Base-by-base conservation (phyloP, 192 early-diverging fungal genomes). In the Bifiguratus adelaidae region DNA sequence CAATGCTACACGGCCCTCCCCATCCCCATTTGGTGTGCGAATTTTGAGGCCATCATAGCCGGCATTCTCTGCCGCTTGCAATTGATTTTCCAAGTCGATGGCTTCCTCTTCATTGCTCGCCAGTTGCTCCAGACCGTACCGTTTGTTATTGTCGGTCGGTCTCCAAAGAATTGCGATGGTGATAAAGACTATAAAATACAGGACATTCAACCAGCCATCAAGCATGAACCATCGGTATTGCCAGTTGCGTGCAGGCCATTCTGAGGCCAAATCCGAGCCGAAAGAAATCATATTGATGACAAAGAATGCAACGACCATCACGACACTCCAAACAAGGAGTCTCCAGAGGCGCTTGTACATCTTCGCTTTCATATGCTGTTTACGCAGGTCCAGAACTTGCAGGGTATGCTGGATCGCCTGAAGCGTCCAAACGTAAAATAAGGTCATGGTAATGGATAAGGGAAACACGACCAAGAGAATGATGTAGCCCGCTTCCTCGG, bases 401-500 rank as follows among this genome's bases (percentile, higher is more conserved):
- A 91, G 82, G 0, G 95, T 93, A 7, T 73, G 50, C 7, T 80
- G 82, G 38, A 95, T 70, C 1, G 88, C 88, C 33, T 77, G 76
- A 35, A 98, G 63, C 7, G 81, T 99, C 85, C 91, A 92, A n/a
- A 88, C 72, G 62, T 99, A 96, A 46, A 99, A 99, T 21, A 78
- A 60, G 0, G 87, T 86, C 92, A 95, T 89, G 30, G 88, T 86
- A 16, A 87, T 56, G 3, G 95, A 79, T 26, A 96, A 66, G 2
- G 95, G 95, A 7, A 96, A 70, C 13, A 89, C 82, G 20, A 89
- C 85, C 27, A 95, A 49, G 20, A 90, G 58, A 16, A 92, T 70
- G 5, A 89, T 58, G 24, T 86, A 70, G 1, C 74, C 71, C 13
- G 80, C 72, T 23, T 73, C 71, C 44, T 91, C 79, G 13, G 71